Evolutionary conservation across 192 early-diverging fungal species (phyloP).

Genomic region (Umbelopsis sp.): DNA sequence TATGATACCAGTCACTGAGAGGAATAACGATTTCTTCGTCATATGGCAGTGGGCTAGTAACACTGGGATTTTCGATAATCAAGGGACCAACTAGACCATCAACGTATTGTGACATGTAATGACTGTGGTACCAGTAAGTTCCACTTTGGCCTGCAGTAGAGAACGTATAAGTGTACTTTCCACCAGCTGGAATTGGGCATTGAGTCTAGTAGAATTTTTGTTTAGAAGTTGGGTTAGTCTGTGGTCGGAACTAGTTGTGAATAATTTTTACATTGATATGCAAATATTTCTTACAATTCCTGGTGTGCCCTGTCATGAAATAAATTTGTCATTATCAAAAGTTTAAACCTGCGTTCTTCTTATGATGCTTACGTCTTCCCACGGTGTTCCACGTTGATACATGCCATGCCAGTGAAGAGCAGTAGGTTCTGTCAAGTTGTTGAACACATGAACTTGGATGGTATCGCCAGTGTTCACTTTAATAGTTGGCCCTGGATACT

Average conservation of each 20-base stretch:
- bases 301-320: constrained; percentile 3
- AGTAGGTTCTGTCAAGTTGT: constrained; percentile 42
- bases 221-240: no score
- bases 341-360: neutral
- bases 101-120: constrained; percentile 74
- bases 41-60: constrained; percentile 57
- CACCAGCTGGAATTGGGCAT: constrained; percentile 63
- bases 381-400: constrained; percentile 37
- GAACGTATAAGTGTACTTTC: constrained; percentile 71
- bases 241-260: no score
- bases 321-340: neutral
- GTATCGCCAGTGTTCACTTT: constrained; percentile 51
- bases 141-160: constrained; percentile 65
- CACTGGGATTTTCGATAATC: constrained; percentile 63
- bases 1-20: constrained; percentile 54
- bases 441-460: constrained; percentile 41
- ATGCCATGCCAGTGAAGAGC: constrained; percentile 51
- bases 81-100: constrained; percentile 78
- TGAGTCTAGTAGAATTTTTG: neutral
- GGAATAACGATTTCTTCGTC: constrained; percentile 71
- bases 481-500: constrained; percentile 53
- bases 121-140: constrained; percentile 86
- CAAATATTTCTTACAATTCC: neutral
- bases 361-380: constrained; percentile 20
- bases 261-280: no score